Base-by-base conservation (phyloP, 1,284 basidiomycete genomes). In the Trichosporon coremiiforme region DNA sequence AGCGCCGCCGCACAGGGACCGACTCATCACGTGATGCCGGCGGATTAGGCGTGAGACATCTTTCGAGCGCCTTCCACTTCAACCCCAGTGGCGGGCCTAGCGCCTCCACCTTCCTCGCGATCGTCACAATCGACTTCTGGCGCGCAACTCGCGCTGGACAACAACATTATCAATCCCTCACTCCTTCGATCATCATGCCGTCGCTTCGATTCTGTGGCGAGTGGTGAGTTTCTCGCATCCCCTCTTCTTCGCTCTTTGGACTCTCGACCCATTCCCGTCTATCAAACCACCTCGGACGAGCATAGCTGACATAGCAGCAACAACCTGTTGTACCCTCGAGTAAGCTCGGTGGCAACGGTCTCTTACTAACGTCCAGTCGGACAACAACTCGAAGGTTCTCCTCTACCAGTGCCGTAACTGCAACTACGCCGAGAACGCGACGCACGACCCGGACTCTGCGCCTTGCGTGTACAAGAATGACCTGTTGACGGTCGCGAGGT, bases 381-480 rank as follows among this genome's bases (percentile, higher is more conserved):
- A 98, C 82, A 90, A 89, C 72, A 88, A 90, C 74, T 90, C 94
- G 65, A 89, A 92, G 68, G 89, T 92, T 66, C 91, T 99, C 86
- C 89, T 96, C 69, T 96, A 95, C 78, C 92, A 91, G 3, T 99
- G 96, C 83, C 88, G 95, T 64, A 98, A 97, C 81, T 99, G 96
- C 84, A 85, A 87, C 17, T 95, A 92, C 82, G 90, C 92, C 73
- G 93, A 97, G 83, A 89, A 91, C 75, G 91, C 91, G 15, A 53
- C 67, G 4, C 55, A 75, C 25, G 77, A 80, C 50, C 69, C 71
- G 12, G 89, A 91, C 25, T 93, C 94, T 83, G 91, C 90, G 76
- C 91, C 92, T 75, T 80, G 82, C 65, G 95, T 98, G 10, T 99
- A 96, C 82, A 87, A 90, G 78, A 97, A 99, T 74, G 96, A 98